Evolutionary conservation across 2,329 filamentous ascomycete genomes (phyloP).

Genomic region (Alternaria sp.): DNA sequence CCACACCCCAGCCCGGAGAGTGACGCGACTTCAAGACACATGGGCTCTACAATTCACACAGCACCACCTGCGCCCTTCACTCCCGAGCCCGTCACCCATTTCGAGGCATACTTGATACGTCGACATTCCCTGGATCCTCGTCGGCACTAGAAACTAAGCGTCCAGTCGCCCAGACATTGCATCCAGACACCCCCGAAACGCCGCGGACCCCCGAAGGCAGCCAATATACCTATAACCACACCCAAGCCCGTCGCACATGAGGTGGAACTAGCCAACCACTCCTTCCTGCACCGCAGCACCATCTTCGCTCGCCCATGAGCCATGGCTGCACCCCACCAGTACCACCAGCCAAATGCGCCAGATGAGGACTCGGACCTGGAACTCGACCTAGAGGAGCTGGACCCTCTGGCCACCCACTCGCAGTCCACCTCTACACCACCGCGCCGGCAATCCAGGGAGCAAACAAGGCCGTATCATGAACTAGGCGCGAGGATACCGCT

Average conservation of each 20-base stretch:
- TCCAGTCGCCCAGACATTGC: constrained; percentile 25
- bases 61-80: neutral
- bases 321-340: constrained; percentile 59
- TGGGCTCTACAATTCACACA: constrained; percentile 6
- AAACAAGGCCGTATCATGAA: constrained; percentile 49
- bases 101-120: neutral
- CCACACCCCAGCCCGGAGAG: constrained; percentile 10
- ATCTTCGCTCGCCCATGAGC: constrained; percentile 43
- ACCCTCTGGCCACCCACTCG: constrained; percentile 61
- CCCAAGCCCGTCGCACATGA: constrained; percentile 21
- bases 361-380: constrained; percentile 78
- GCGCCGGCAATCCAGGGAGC: constrained; percentile 42
- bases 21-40: constrained; percentile 15
- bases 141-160: constrained; percentile 17
- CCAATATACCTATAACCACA: constrained; percentile 10
- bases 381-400: constrained; percentile 81
- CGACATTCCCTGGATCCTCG: neutral
- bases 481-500: constrained; percentile 71
- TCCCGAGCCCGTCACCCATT: neutral
- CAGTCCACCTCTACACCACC: constrained; percentile 36
- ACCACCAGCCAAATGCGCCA: constrained; percentile 66
- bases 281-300: constrained; percentile 14
- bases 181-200: constrained; percentile 22
- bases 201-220: constrained; percentile 40
- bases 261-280: constrained; percentile 12